Conservation (phyloP, 75 land plant genomes). For the Ceratopteris richardii region DNA sequence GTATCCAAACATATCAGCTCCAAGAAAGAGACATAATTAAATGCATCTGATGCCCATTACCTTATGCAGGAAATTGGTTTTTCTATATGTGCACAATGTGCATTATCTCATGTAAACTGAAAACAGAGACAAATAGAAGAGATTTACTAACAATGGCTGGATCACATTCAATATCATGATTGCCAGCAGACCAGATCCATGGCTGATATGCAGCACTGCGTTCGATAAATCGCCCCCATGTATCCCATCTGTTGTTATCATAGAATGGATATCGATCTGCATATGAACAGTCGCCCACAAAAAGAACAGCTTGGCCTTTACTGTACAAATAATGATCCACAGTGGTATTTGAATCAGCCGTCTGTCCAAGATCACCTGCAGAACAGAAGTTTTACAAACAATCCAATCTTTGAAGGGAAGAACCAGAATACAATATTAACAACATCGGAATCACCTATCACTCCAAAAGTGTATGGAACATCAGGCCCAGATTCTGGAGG, state of each 20-base stretch:
- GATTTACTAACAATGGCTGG: slow-evolving; percentile 17
- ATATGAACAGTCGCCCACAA: slow-evolving; percentile 27
- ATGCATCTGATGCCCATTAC: no score
- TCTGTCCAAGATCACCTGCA: slow-evolving; percentile 34
- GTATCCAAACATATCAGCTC: not conserved
- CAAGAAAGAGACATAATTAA: not conserved
- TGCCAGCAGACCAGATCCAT: slow-evolving; percentile 28
- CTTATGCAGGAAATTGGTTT: no score
- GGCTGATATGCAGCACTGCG: slow-evolving; percentile 34
- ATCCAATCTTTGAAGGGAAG: no score
- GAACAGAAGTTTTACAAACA: not conserved
- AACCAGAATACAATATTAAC: slow-evolving; percentile 1
- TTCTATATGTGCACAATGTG: no score
- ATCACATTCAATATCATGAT: slow-evolving; percentile 26
- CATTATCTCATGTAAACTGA: no score
- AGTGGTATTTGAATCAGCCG: slow-evolving; percentile 17
- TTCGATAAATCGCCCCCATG: slow-evolving; percentile 32
- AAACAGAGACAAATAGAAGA: no score
- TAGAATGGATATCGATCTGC: slow-evolving; percentile 23
- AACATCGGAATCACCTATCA: slow-evolving; percentile 49
- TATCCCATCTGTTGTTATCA: slow-evolving; percentile 25
- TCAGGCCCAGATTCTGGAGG: slow-evolving; percentile 68
- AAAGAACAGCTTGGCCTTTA: slow-evolving; percentile 20
- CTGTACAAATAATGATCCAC: slow-evolving; percentile 27
- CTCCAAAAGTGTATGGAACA: slow-evolving; percentile 78